These are phyloP conservation scores for Vicia villosa DNA, from an alignment of 306 rosid genomes.

Conservation along the genomic window DNA sequence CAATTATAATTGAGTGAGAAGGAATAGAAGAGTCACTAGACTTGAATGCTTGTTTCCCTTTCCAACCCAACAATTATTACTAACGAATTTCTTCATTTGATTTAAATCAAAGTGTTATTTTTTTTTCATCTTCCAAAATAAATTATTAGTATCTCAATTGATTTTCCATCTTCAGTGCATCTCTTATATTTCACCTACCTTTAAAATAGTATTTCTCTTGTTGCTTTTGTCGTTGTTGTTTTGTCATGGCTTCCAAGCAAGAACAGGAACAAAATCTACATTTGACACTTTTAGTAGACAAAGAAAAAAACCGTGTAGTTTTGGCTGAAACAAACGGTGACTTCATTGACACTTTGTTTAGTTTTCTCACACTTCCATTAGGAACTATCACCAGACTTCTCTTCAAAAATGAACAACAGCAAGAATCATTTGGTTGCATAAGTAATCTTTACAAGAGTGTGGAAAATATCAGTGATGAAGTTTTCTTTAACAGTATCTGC, in stretches of 20 bases:
- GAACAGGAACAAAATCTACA: neutral
- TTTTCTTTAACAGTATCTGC: slow-evolving; percentile 24
- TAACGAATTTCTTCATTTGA: no score
- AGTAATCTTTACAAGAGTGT: slow-evolving; percentile 16
- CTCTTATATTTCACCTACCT: no score
- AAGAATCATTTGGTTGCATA: slow-evolving; percentile 31
- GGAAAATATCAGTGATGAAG: neutral
- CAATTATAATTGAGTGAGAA: no score
- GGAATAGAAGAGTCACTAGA: no score
- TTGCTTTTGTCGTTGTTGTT: neutral
- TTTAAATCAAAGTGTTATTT: no score
- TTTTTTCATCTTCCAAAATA: no score
- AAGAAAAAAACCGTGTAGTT: slow-evolving; percentile 31
- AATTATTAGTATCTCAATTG: no score
- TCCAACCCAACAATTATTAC: no score
- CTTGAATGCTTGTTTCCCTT: no score
- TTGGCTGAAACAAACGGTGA: slow-evolving; percentile 31
- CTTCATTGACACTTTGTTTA: slow-evolving; percentile 33
- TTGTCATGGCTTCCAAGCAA: slow-evolving; percentile 32
- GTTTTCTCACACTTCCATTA: slow-evolving; percentile 38
- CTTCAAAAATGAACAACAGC: neutral
- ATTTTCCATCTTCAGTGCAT: no score
- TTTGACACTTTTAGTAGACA: slow-evolving; percentile 28
- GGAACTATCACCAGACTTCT: slow-evolving; percentile 33
- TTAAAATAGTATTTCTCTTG: no score